Conservation (phyloP, 2,329 filamentous ascomycete genomes). For the Diaporthe capsici region DNA sequence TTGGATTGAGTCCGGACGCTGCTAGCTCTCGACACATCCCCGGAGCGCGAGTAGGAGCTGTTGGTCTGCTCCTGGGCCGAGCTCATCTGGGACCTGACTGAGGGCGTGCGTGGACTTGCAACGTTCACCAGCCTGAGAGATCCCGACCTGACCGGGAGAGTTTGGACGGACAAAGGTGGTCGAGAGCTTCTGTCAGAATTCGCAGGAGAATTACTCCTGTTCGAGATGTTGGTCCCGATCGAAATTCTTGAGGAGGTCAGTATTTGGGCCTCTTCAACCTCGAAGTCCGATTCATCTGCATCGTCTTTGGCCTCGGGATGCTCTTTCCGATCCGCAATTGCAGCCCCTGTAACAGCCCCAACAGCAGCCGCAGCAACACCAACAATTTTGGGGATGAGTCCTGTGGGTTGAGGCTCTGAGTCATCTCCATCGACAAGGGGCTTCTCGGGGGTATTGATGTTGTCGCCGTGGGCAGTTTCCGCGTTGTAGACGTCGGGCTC, state of each 20-base stretch:
- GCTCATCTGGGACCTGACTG: constrained; percentile 60
- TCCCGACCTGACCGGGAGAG: constrained; percentile 57
- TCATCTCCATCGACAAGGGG: background rate
- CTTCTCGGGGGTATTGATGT: constrained; percentile 67
- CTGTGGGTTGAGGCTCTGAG: background rate
- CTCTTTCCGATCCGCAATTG: background rate
- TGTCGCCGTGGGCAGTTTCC: constrained; percentile 50
- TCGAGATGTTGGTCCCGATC: constrained; percentile 54
- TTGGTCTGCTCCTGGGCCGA: constrained; percentile 62
- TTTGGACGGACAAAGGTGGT: constrained; percentile 52
- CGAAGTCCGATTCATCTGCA: constrained; percentile 55
- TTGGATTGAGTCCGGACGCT: constrained; percentile 58
- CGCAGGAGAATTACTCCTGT: constrained; percentile 63
- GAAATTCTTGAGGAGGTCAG: constrained; percentile 70
- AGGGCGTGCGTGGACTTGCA: constrained; percentile 64
- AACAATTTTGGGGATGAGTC: constrained; percentile 17
- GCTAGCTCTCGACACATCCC: constrained; percentile 57
- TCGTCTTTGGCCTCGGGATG: constrained; percentile 50
- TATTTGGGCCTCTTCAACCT: constrained; percentile 71
- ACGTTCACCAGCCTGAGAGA: constrained; percentile 73
- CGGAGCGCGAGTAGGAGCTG: constrained; percentile 51
- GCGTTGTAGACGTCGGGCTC: background rate
- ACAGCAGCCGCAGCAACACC: background rate
- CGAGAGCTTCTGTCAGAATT: constrained; percentile 59
- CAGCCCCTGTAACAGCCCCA: constrained; percentile 2